Conservation (phyloP, 2,329 filamentous ascomycete genomes). For the Paraphoma sp. region DNA sequence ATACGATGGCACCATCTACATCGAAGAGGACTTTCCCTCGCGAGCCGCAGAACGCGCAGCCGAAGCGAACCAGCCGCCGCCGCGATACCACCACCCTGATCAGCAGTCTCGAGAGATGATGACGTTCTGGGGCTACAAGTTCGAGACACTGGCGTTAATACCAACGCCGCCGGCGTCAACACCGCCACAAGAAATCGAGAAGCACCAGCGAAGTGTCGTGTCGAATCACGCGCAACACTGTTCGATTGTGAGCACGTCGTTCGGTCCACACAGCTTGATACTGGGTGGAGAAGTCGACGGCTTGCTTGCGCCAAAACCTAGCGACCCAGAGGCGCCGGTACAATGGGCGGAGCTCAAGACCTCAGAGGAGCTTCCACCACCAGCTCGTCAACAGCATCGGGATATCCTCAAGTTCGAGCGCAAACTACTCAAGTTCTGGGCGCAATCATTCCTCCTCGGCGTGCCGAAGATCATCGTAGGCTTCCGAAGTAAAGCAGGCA, state of each 20-base stretch:
- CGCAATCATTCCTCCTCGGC: conserved; percentile 91
- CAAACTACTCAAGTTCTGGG: conserved; percentile 95
- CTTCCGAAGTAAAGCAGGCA: conserved; percentile 76
- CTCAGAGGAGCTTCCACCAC: conserved; percentile 66
- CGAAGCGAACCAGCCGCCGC: conserved; percentile 36
- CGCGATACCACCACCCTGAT: conserved; percentile 54
- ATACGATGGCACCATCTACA: conserved; percentile 81
- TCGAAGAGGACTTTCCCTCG: conserved; percentile 86
- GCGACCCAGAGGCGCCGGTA: conserved; percentile 54
- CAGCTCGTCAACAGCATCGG: conserved; percentile 59
- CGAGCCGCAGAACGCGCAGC: conserved; percentile 68
- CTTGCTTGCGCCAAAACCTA: conserved; percentile 52
- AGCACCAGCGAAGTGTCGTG: conserved; percentile 72
- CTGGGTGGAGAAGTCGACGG: conserved; percentile 94
- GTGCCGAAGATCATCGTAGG: conserved; percentile 92
- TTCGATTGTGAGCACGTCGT: conserved; percentile 86
- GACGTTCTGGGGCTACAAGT: conserved; percentile 98
- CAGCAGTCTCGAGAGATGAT: conserved; percentile 77
- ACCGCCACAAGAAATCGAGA: conserved; percentile 78
- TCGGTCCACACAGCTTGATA: conserved; percentile 76
- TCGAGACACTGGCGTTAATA: conserved; percentile 84
- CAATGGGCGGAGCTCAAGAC: conserved; percentile 98
- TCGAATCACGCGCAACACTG: conserved; percentile 96
- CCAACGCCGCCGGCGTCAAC: conserved; percentile 81
- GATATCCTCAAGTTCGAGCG: conserved; percentile 81